A percentile compares a stretch with the other conserved stretches of the same genome.
phyloP scores from a whole-genome alignment of 139 green algal species.

The Mychonastes homosphaera region DNA sequence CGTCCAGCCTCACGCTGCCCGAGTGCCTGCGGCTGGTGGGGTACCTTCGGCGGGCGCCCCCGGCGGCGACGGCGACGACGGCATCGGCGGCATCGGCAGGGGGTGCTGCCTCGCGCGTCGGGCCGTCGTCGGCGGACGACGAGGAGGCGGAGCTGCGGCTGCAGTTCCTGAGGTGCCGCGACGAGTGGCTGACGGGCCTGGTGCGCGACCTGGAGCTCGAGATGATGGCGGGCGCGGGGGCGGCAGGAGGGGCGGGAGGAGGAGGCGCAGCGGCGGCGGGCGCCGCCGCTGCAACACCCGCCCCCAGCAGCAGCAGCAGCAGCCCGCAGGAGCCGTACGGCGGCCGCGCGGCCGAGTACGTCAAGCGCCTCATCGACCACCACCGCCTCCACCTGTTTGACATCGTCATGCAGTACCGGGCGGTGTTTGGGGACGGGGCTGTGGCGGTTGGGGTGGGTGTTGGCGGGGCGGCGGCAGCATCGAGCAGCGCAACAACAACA shows the following conservation, averaged over 20 bases:
- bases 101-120: too few relatives aligned
- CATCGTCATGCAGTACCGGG: slow-evolving; percentile 94
- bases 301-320: too few relatives aligned
- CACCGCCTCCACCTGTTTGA: slow-evolving; percentile 97
- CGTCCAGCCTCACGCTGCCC: slow-evolving; percentile 50
- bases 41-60: slow-evolving; percentile 87
- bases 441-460: background rate
- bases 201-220: slow-evolving; percentile 75
- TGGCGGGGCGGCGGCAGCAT: background rate
- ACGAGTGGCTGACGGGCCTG: slow-evolving; percentile 41
- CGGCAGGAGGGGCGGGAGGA: too few relatives aligned
- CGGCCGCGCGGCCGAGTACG: too few relatives aligned
- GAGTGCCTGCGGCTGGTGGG: slow-evolving; percentile 92
- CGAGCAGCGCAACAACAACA: background rate
- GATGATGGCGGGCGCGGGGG: too few relatives aligned
- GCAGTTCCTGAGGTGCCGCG: slow-evolving; percentile 62
- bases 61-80: too few relatives aligned
- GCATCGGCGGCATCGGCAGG: too few relatives aligned
- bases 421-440: slow-evolving; percentile 82
- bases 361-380: slow-evolving; percentile 90
- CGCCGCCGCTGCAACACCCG: slow-evolving; percentile 31
- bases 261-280: too few relatives aligned
- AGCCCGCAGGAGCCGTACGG: too few relatives aligned
- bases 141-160: slow-evolving; percentile 66
- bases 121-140: slow-evolving; percentile 64